Evolutionary conservation across 768 basidiomycete species (phyloP).

Genomic region (Amanita thiersii): DNA sequence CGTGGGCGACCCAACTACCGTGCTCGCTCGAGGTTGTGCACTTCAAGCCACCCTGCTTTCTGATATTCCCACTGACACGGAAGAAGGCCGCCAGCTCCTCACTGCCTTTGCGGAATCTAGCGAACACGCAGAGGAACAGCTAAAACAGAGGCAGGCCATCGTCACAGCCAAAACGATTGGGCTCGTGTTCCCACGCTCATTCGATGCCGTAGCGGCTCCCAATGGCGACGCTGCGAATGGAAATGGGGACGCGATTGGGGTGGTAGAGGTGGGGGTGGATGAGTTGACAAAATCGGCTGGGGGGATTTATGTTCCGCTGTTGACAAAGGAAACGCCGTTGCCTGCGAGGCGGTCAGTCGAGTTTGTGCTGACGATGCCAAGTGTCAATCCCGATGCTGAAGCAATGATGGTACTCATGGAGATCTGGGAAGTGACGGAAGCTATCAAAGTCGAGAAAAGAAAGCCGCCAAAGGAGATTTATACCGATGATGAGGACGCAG

Average conservation of each 20-base stretch:
- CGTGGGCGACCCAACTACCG: constrained; percentile 68
- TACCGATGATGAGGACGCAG: constrained; percentile 3
- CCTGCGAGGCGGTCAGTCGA: constrained; percentile 55
- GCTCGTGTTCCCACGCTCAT: constrained; percentile 54
- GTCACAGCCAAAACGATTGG: constrained; percentile 62
- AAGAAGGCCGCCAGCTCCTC: constrained; percentile 27
- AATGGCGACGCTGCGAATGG: constrained; percentile 28
- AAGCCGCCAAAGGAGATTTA: constrained; percentile 27
- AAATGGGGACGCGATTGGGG: constrained; percentile 15
- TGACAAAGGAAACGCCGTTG: constrained; percentile 64
- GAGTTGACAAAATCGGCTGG: constrained; percentile 30
- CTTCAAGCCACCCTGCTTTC: constrained; percentile 62
- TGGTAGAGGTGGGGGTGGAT: constrained; percentile 22
- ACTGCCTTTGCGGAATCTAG: constrained; percentile 36
- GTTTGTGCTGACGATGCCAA: constrained; percentile 25
- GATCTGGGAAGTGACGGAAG: constrained; percentile 72
- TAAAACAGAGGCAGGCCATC: constrained; percentile 32
- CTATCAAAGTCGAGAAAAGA: constrained; percentile 53
- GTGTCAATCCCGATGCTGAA: constrained; percentile 36
- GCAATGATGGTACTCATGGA: constrained; percentile 53
- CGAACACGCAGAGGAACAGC: constrained; percentile 15
- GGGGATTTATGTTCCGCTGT: constrained; percentile 57
- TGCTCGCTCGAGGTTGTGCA: constrained; percentile 72
- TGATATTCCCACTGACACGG: constrained; percentile 30
- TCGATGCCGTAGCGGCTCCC: constrained; percentile 16